These are phyloP conservation scores for Rhodosporidiobolus sp. DNA, from an alignment of 768 basidiomycete genomes.

Conservation along the genomic window DNA sequence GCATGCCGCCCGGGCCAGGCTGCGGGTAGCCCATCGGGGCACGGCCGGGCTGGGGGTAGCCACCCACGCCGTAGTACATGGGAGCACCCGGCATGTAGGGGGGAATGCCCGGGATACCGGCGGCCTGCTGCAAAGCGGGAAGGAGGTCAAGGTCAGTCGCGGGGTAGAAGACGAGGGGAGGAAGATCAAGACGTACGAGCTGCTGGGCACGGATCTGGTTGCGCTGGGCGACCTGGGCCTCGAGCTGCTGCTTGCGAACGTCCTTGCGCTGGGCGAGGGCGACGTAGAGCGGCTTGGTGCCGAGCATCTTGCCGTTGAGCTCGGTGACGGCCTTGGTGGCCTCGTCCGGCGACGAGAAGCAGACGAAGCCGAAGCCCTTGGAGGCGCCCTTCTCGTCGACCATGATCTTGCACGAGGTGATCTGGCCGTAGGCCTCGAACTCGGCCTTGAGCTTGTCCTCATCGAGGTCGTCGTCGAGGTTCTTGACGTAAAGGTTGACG, in stretches of 20 bases:
- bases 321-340: constrained; percentile 98
- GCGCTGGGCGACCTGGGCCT: constrained; percentile 97
- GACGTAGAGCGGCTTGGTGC: constrained; percentile 96
- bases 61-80: constrained; percentile 76
- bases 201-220: constrained; percentile 90
- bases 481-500: constrained; percentile 99
- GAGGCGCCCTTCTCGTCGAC: constrained; percentile 89
- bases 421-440: constrained; percentile 93
- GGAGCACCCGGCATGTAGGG: constrained; percentile 68
- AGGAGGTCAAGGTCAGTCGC: background rate
- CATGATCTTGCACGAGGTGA: constrained; percentile 99
- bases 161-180: background rate
- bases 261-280: constrained; percentile 97
- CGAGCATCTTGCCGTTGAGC: constrained; percentile 99
- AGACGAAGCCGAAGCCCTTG: constrained; percentile 98
- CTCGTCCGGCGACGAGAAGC: constrained; percentile 96
- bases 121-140: constrained; percentile 58
- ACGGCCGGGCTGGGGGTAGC: constrained; percentile 74
- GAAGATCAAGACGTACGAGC: constrained; percentile 53
- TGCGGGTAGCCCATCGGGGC: constrained; percentile 68
- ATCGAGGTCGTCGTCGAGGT: constrained; percentile 95
- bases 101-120: constrained; percentile 65
- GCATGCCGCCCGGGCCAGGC: constrained; percentile 73
- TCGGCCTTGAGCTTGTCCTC: constrained; percentile 95
- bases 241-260: constrained; percentile 94